Conservation (phyloP, 345 rosid genomes). For the Citrus unshiu region DNA sequence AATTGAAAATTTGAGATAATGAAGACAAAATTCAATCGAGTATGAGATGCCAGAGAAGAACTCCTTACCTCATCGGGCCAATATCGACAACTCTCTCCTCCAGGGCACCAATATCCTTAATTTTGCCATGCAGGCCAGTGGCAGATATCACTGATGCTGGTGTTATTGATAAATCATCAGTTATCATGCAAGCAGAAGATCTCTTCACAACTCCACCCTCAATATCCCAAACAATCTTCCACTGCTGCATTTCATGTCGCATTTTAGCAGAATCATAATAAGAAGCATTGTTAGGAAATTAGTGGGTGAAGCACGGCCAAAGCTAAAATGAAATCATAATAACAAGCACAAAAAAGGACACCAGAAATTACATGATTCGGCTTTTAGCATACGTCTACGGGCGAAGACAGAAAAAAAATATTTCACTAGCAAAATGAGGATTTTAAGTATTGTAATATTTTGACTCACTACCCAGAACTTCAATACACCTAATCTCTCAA, state of each 20-base stretch:
- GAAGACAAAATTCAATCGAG: background rate
- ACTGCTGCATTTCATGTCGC: background rate
- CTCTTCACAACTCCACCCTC: background rate
- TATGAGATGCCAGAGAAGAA: background rate
- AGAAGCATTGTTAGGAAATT: too few relatives aligned
- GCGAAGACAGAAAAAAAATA: too few relatives aligned
- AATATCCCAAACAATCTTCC: background rate
- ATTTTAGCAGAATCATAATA: too few relatives aligned
- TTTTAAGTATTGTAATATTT: too few relatives aligned
- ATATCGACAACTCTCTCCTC: background rate
- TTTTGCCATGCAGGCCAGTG: background rate
- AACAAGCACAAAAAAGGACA: too few relatives aligned
- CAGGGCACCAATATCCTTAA: background rate
- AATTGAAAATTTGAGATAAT: background rate
- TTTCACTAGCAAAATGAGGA: too few relatives aligned
- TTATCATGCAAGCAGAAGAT: conserved; percentile 10
- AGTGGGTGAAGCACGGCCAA: rapidly evolving
- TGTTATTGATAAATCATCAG: conserved; percentile 8
- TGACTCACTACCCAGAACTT: too few relatives aligned
- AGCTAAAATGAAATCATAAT: too few relatives aligned
- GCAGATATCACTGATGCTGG: conserved; percentile 12
- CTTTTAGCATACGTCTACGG: too few relatives aligned
- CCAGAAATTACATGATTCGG: too few relatives aligned
- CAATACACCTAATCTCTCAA: too few relatives aligned
- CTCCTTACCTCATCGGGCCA: background rate